Percentiles rank a stretch among this genome's conserved stretches.
Evolutionary conservation across 169 alveolate genomes (phyloP).

Genomic region (Sarcocystis neurona): DNA sequence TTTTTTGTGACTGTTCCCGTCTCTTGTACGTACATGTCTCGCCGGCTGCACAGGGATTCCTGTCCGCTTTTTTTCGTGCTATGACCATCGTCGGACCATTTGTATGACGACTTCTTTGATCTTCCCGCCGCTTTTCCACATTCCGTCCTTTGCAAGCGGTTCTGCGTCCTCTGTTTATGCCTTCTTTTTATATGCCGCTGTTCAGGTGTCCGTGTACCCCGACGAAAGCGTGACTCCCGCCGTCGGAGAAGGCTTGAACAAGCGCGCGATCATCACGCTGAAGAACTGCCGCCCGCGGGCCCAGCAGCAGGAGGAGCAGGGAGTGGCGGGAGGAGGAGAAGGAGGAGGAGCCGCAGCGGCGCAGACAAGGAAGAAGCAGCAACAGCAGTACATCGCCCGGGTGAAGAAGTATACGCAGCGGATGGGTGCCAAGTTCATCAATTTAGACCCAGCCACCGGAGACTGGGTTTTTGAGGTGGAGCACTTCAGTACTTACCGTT

Average conservation of each 20-base stretch:
- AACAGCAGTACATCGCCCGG: slow-evolving; percentile 19
- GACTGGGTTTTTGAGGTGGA: slow-evolving; percentile 56
- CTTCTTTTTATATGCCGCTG: too few species aligned
- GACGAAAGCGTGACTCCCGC: slow-evolving; percentile 45
- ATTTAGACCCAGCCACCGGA: slow-evolving; percentile 10
- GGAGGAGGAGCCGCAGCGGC: background rate
- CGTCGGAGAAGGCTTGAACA: slow-evolving; percentile 42
- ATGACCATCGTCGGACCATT: too few species aligned
- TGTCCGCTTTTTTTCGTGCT: too few species aligned
- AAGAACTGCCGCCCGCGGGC: slow-evolving; percentile 52
- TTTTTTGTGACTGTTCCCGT: too few species aligned
- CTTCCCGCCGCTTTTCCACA: too few species aligned
- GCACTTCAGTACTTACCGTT: slow-evolving; percentile 44
- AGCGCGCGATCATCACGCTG: slow-evolving; percentile 44
- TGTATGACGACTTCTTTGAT: too few species aligned
- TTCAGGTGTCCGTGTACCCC: slow-evolving; percentile 55
- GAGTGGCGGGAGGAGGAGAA: background rate
- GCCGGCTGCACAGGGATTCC: too few species aligned
- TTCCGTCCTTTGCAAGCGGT: too few species aligned
- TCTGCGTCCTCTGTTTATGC: too few species aligned
- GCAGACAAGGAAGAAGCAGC: background rate
- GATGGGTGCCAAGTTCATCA: slow-evolving; percentile 46
- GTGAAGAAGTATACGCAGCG: slow-evolving; percentile 42
- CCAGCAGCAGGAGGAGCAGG: slow-evolving; percentile 21
- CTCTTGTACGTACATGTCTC: too few species aligned